Evolutionary conservation across 305 asterid species (phyloP), one percentile per base, ranked within the genome.

Genomic region (Fraxinus latifolia): DNA sequence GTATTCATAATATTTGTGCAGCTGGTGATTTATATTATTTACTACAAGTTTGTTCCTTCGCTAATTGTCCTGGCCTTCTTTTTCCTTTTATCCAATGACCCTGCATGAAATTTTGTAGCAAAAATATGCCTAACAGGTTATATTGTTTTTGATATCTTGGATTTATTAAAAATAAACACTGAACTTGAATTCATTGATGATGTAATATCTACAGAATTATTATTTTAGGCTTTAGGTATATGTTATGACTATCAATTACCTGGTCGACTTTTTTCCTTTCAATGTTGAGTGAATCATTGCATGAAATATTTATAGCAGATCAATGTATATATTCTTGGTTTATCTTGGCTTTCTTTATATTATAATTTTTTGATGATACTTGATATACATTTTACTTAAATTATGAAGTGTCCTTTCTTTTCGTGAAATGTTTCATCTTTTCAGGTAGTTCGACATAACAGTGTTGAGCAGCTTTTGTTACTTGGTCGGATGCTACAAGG

Each of bases 401-500:
- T 6, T n/a, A 15, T 33, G 76, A 71, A n/a, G 76, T 32, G n/a
- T 71, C 76, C 76, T 31, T 32, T 71, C 44, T 32, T 71, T 71
- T 6, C 3, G 3, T 67, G 62, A 19, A 70, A 76, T 74, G 14
- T 70, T 27, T 77, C 53, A 12, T 87, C 53, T 76, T 79, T 84
- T 80, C 87, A 97, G 99, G 97, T 97, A 47, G 96, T 95, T 86
- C 95, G 99, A 27, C 97, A 95, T 84, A 95, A 91, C 87, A 93
- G 99, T 71, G 89, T 94, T 85, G 97, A 93, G 83, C 97, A 97
- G 90, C 98, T 97, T 85, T 90, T 97, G 89, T 90, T 97, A 84
- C 91, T 97, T 75, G 98, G 98, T 79, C 93, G 98, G 83, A 91
- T 97, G 99, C 85, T 97, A 81, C 99, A 93, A 90, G 98, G 97